Evolutionary conservation across 306 rosid species (phyloP).

Genomic region (Vigna radiata): DNA sequence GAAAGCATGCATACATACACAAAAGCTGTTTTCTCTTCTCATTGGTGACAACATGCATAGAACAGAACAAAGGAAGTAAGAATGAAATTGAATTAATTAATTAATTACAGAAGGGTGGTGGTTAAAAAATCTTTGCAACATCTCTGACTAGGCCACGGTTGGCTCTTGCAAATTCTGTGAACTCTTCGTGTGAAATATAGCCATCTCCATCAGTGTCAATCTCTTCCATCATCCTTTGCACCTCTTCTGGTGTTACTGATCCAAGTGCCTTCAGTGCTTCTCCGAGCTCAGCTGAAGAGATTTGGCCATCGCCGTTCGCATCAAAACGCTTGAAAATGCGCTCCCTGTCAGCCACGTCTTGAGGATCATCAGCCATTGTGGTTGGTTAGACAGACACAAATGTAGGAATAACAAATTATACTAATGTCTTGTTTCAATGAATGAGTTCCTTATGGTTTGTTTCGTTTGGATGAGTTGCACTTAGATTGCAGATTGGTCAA

Average conservation of each 20-base stretch:
- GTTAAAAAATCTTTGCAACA: conserved; percentile 70
- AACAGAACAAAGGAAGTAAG: background rate
- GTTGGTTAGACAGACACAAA: background rate
- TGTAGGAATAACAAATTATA: background rate
- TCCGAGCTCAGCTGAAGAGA: conserved; percentile 75
- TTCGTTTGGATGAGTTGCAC: conserved; percentile 29
- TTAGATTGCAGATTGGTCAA: conserved; percentile 38
- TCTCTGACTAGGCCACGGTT: conserved; percentile 74
- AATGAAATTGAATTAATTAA: background rate
- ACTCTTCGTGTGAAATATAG: conserved; percentile 70
- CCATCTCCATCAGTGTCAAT: conserved; percentile 80
- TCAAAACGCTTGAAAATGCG: conserved; percentile 75
- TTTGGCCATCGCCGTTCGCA: conserved; percentile 71
- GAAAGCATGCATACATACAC: conserved; percentile 18
- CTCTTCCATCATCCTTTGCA: conserved; percentile 74
- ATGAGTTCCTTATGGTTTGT: conserved; percentile 29
- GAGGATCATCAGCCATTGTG: conserved; percentile 45
- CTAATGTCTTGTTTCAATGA: conserved; percentile 16
- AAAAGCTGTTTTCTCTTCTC: conserved; percentile 7
- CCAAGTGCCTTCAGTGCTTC: conserved; percentile 70
- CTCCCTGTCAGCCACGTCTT: conserved; percentile 61
- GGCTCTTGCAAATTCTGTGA: conserved; percentile 60
- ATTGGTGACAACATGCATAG: background rate
- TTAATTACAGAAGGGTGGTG: conserved; percentile 11
- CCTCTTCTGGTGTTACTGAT: conserved; percentile 62